Evolutionary conservation across 495 filamentous ascomycete species (phyloP).

Genomic region (Aspergillus diversus): DNA sequence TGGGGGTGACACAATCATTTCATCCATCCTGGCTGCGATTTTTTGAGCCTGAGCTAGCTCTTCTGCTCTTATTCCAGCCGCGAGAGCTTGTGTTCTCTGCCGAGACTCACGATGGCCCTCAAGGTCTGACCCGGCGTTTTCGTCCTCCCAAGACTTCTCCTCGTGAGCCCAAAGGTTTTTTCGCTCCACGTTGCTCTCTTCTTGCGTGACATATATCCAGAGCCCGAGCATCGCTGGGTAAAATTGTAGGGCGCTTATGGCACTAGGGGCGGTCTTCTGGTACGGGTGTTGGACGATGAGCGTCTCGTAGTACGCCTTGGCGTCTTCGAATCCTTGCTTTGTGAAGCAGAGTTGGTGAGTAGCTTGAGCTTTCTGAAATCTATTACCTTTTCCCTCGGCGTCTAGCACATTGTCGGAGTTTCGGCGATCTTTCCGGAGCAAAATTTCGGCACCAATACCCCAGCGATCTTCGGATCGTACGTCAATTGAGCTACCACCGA

Average conservation of each 20-base stretch:
- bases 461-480: slow-evolving; percentile 59
- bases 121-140: slow-evolving; percentile 30
- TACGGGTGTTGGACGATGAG: slow-evolving; percentile 69
- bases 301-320: slow-evolving; percentile 66
- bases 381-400: slow-evolving; percentile 7
- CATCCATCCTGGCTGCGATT: slow-evolving; percentile 66
- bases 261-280: slow-evolving; percentile 46
- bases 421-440: slow-evolving; percentile 52
- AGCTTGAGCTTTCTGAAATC: background rate
- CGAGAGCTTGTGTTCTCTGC: slow-evolving; percentile 24
- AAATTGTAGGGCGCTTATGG: slow-evolving; percentile 57
- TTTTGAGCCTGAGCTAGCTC: slow-evolving; percentile 54
- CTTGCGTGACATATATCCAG: slow-evolving; percentile 65
- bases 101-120: slow-evolving; percentile 15
- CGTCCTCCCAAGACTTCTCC: slow-evolving; percentile 36
- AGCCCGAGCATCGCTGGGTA: slow-evolving; percentile 70
- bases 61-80: slow-evolving; percentile 30
- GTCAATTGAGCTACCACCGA: slow-evolving; percentile 56
- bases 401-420: slow-evolving; percentile 16
- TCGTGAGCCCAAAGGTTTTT: slow-evolving; percentile 27
- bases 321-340: slow-evolving; percentile 56
- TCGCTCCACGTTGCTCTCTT: slow-evolving; percentile 45
- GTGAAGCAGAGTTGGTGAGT: slow-evolving; percentile 40
- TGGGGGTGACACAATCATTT: slow-evolving; percentile 63
- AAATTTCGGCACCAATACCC: slow-evolving; percentile 72